Percentiles rank a stretch among this genome's conserved stretches.
Conservation (phyloP, 164 flowering plant genomes). For the Chimonanthus praecox region DNA sequence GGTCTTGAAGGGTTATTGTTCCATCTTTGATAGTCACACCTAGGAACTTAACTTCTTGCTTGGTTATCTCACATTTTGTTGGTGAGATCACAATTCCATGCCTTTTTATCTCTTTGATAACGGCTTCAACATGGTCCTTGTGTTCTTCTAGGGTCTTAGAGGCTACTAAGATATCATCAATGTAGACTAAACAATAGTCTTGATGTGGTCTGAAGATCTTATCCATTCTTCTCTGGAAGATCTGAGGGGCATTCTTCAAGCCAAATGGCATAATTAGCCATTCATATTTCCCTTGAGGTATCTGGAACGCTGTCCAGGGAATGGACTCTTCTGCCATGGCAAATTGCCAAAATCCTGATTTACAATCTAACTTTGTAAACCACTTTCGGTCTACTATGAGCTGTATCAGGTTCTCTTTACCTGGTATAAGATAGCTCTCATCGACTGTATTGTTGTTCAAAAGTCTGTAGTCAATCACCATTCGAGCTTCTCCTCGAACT, state of each 20-base stretch:
- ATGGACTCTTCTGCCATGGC: neutral
- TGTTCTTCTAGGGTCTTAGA: slow-evolving; percentile 5
- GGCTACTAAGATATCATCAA: slow-evolving; percentile 12
- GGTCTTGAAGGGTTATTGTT: neutral
- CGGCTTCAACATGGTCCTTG: neutral
- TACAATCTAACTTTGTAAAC: slow-evolving; percentile 4
- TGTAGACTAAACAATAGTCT: slow-evolving; percentile 3
- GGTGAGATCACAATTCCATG: neutral
- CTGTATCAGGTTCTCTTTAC: no score
- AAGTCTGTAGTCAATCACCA: neutral
- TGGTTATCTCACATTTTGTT: no score
- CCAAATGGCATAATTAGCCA: slow-evolving; percentile 17
- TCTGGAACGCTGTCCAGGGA: slow-evolving; percentile 7
- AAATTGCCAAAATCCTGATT: slow-evolving; percentile 15
- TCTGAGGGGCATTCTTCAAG: slow-evolving; percentile 11
- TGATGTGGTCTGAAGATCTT: neutral
- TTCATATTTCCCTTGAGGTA: slow-evolving; percentile 13
- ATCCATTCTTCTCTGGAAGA: slow-evolving; percentile 15
- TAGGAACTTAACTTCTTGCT: no score
- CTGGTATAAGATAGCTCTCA: no score
- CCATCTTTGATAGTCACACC: neutral
- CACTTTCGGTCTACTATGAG: neutral
- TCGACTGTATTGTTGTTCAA: neutral
- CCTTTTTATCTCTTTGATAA: neutral
- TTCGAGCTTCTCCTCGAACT: neutral